Base-by-base conservation (phyloP, 768 basidiomycete species). In the Multifurca ochricompacta region DNA sequence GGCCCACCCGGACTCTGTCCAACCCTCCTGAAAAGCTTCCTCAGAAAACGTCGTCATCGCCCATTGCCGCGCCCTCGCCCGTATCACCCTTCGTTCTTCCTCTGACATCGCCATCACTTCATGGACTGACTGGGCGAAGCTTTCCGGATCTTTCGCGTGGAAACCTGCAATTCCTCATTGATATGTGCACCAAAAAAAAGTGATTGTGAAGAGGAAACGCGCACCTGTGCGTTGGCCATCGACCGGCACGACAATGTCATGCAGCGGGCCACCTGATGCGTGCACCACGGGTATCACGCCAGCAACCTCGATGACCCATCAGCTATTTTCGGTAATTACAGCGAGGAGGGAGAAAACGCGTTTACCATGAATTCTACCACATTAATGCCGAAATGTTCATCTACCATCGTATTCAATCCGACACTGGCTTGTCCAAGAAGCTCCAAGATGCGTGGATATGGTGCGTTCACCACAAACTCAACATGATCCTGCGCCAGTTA, bases 361-460 rank as follows among this genome's bases (percentile, higher is more conserved):
- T 79, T 59, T 45, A 89, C 94, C 94, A 98, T 95, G 62, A 89
- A 95, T 67, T 99, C 95, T 7, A 99, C 95, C 34, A 99, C 77
- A 62, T 93, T 96, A 67, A 99, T 98, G 2, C 96, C 95, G 59
- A 98, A 99, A 67, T 99, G 95, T 68, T 99, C 95, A 64, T 98
- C 93, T 0, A 92, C 79, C 95, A 99, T 99, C 13, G 95, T 96
- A 64, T 90, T 94, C 23, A 98, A 66, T 0, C 95, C 94, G 14
- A 97, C 77, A 58, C 84, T 87, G 1, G 92, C 82, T 41, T 71
- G 71, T 6, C 85, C 81, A 2, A 99, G 74, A 77, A 85, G 83
- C 5, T 68, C 64, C 3, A 92, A 75, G 56, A 97, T 76, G 25
- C 76, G 77, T 0, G 81, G 65, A 60, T 87, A 97, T 4, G 87